phyloP scores from a whole-genome alignment of 768 basidiomycete species.

The Russula compacta region DNA sequence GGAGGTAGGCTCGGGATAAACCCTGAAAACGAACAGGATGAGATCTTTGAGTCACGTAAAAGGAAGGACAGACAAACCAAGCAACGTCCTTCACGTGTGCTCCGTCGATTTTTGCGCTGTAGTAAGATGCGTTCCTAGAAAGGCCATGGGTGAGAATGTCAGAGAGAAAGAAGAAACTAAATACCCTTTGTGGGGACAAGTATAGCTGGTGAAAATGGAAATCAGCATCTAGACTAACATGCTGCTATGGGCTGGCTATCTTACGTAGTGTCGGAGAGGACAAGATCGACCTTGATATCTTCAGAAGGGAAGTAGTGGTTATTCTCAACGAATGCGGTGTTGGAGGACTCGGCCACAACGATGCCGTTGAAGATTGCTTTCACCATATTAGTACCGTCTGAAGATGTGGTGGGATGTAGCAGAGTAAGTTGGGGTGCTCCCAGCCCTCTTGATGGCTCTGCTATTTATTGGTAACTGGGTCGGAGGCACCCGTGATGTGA shows the following conservation, averaged over 20 bases:
- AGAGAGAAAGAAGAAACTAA: not conserved
- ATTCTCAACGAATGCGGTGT: constrained; percentile 50
- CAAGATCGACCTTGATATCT: constrained; percentile 36
- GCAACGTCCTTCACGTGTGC: constrained; percentile 48
- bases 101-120: constrained; percentile 44
- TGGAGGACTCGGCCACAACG: constrained; percentile 48
- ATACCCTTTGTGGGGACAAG: constrained; percentile 13
- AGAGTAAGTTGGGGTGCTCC: not conserved
- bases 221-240: not conserved
- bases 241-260: not conserved
- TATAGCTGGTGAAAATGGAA: not conserved
- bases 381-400: constrained; percentile 28
- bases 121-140: constrained; percentile 55
- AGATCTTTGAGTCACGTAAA: not conserved
- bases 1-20: constrained; percentile 50
- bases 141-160: not conserved
- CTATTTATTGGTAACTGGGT: not conserved
- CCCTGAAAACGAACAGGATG: constrained; percentile 35
- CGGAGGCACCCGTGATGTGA: not conserved
- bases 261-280: constrained; percentile 45
- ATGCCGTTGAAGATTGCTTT: constrained; percentile 43
- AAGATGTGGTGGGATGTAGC: not conserved
- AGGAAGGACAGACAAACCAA: constrained; percentile 38
- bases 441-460: not conserved
- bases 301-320: constrained; percentile 69